Evolutionary conservation across 805 yeast species (phyloP).

Genomic region (Candida loeiensis): DNA sequence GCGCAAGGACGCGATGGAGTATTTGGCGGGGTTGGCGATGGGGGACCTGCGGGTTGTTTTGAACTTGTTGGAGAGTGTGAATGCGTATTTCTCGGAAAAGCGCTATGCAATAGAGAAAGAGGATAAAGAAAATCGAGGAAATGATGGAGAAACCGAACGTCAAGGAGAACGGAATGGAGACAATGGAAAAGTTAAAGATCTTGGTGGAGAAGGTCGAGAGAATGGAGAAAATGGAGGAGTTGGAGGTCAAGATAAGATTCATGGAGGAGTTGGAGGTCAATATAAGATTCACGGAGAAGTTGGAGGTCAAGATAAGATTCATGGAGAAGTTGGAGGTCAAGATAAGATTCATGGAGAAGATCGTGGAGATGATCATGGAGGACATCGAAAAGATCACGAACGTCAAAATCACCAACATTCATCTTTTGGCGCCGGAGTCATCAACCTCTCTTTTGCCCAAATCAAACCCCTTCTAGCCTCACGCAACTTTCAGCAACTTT

Average conservation of each 20-base stretch:
- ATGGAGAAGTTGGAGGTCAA: too few relatives aligned
- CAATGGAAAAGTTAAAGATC: too few relatives aligned
- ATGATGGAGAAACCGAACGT: not conserved
- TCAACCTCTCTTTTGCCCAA: constrained; percentile 36
- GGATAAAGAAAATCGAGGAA: constrained; percentile 14
- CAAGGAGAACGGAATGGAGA: too few relatives aligned
- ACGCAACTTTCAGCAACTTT: constrained; percentile 50
- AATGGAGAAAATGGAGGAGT: too few relatives aligned
- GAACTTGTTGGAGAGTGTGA: constrained; percentile 71
- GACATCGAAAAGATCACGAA: too few relatives aligned
- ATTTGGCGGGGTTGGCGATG: constrained; percentile 68
- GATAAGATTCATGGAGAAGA: too few relatives aligned
- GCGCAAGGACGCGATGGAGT: constrained; percentile 54
- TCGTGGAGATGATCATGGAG: too few relatives aligned
- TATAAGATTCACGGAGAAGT: too few relatives aligned
- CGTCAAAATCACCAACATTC: constrained; percentile 9
- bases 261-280: too few relatives aligned
- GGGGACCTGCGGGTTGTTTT: constrained; percentile 90
- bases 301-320: too few relatives aligned
- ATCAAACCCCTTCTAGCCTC: constrained; percentile 43
- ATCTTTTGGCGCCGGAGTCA: constrained; percentile 30
- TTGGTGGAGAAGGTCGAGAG: too few relatives aligned
- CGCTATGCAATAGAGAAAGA: constrained; percentile 16
- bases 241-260: too few relatives aligned
- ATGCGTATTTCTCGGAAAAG: constrained; percentile 45